A percentile compares a stretch with the other conserved stretches of the same genome.
These are phyloP conservation scores for Globisporangium canariense DNA, from an alignment of 352 stramenopile species.

Conservation along the genomic window DNA sequence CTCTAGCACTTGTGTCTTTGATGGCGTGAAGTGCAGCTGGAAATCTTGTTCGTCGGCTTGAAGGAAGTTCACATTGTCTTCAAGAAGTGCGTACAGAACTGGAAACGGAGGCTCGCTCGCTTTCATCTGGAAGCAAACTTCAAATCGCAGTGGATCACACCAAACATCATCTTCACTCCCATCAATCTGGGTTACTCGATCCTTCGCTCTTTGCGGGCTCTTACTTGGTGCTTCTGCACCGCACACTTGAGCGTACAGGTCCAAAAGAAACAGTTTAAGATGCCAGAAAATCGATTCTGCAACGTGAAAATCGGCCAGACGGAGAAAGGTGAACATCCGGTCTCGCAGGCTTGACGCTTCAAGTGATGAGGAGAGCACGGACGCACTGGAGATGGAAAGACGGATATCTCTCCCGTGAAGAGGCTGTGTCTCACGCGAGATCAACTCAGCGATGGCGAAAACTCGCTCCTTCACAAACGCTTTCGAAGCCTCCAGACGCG, in stretches of 20 bases:
- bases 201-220: not conserved
- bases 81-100: conserved; percentile 23
- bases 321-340: conserved; percentile 54
- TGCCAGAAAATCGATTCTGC: conserved; percentile 45
- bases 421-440: conserved; percentile 18
- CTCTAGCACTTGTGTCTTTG: conserved; percentile 35
- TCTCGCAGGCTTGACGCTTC: conserved; percentile 34
- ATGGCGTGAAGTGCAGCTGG: conserved; percentile 14
- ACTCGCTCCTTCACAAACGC: conserved; percentile 20
- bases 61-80: conserved; percentile 25
- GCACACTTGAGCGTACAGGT: conserved; percentile 34
- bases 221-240: conserved; percentile 9
- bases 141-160: not conserved
- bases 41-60: conserved; percentile 1
- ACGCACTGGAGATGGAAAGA: conserved; percentile 2
- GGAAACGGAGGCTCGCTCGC: not conserved
- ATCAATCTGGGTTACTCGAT: not conserved
- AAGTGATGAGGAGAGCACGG: conserved; percentile 18
- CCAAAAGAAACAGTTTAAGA: conserved; percentile 25
- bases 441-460: conserved; percentile 19
- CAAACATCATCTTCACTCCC: not conserved
- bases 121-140: conserved; percentile 4
- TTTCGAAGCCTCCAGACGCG: conserved; percentile 17
- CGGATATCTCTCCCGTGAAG: conserved; percentile 15
- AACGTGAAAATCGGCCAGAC: conserved; percentile 41